phyloP scores from a whole-genome alignment of 2,329 filamentous ascomycete species.

The Boeremia exigua region DNA sequence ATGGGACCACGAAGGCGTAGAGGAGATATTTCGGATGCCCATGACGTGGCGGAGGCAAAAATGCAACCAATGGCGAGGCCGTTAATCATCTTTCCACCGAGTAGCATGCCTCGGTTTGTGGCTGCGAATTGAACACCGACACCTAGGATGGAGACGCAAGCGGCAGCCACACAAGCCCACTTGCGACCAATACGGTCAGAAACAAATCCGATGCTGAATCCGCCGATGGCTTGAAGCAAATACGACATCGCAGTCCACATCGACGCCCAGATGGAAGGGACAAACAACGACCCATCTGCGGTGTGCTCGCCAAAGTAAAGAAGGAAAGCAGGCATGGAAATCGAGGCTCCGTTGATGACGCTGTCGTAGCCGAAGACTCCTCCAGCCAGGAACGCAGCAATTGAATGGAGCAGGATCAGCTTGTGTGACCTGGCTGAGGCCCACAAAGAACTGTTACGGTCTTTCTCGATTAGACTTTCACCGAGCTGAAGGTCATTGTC shows the following conservation, averaged over 20 bases:
- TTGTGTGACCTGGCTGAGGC: constrained; percentile 12
- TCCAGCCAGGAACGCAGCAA: constrained; percentile 13
- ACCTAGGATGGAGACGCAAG: constrained; percentile 5
- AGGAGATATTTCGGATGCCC: constrained; percentile 15
- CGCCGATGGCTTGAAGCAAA: constrained; percentile 13
- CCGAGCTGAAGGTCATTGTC: constrained; percentile 8
- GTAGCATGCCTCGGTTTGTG: constrained; percentile 5
- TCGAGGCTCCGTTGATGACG: constrained; percentile 15
- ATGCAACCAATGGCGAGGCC: constrained; percentile 14
- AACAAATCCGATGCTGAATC: constrained; percentile 12
- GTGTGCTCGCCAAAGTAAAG: constrained; percentile 14
- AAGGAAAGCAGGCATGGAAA: constrained; percentile 14
- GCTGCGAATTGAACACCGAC: constrained; percentile 13
- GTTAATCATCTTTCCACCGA: constrained; percentile 13
- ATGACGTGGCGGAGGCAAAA: constrained; percentile 11
- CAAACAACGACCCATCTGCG: constrained; percentile 2
- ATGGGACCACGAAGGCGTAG: constrained; percentile 14
- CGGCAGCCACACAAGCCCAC: constrained; percentile 8
- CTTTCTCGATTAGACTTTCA: constrained; percentile 9
- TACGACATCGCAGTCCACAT: constrained; percentile 19
- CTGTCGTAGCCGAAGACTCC: constrained; percentile 17
- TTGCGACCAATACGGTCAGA: constrained; percentile 16
- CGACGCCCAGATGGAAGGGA: constrained; percentile 15
- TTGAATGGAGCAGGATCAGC: constrained; percentile 3
- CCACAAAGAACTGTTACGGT: constrained; percentile 9